phyloP scores from a whole-genome alignment of 768 basidiomycete genomes.

The Amanita rimosa region DNA sequence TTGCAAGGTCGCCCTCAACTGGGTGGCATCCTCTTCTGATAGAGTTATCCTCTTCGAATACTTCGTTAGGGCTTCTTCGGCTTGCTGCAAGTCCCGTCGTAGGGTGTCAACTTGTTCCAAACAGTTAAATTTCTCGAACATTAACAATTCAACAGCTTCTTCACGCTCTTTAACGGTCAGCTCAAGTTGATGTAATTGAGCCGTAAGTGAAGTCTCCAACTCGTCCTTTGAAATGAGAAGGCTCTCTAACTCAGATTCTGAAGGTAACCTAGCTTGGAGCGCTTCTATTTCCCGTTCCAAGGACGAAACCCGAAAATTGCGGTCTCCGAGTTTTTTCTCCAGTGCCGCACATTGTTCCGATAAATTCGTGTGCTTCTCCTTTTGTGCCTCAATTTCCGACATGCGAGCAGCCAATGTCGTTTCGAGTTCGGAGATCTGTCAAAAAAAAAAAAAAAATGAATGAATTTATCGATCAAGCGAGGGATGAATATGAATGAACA shows the following conservation, averaged over 20 bases:
- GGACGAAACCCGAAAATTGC: constrained; percentile 14
- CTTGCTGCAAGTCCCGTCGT: background rate
- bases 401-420: constrained; percentile 9
- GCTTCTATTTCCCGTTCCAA: constrained; percentile 13
- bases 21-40: background rate
- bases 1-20: background rate
- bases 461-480: background rate
- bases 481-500: background rate
- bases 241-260: constrained; percentile 2
- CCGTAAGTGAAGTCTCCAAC: constrained; percentile 9
- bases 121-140: background rate
- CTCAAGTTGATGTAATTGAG: constrained; percentile 6
- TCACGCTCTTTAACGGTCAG: background rate
- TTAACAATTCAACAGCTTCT: background rate
- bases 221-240: constrained; percentile 10
- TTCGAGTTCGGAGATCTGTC: constrained; percentile 11
- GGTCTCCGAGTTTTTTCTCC: constrained; percentile 14
- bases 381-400: constrained; percentile 10
- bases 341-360: constrained; percentile 10
- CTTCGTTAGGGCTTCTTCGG: background rate
- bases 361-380: constrained; percentile 4
- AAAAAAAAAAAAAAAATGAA: background rate
- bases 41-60: background rate
- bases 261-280: constrained; percentile 10
- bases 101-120: background rate